phyloP scores from a whole-genome alignment of 2,329 filamentous ascomycete species.

The Hypocrella siamensis region DNA sequence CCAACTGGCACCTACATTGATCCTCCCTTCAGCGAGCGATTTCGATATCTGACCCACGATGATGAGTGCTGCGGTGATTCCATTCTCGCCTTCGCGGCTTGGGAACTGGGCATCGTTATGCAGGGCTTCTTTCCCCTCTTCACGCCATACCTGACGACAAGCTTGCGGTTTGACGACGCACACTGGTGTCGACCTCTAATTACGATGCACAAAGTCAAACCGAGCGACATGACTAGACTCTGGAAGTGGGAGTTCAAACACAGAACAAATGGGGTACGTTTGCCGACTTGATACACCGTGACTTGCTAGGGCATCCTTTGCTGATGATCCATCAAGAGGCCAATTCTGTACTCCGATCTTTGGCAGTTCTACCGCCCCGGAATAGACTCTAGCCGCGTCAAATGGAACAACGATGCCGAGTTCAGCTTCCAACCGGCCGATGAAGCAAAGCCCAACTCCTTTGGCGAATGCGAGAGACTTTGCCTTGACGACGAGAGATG shows the following conservation, averaged over 20 bases:
- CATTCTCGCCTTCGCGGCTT: constrained; percentile 4
- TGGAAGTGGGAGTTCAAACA: constrained; percentile 17
- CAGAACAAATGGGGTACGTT: too few species aligned
- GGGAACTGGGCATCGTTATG: constrained; percentile 3
- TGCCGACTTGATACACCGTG: constrained; percentile 10
- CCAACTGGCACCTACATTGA: constrained; percentile 21
- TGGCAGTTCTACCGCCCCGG: constrained; percentile 20
- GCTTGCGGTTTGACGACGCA: constrained; percentile 3
- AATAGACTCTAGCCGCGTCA: constrained; percentile 6
- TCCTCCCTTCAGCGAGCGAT: constrained; percentile 2
- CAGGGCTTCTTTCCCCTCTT: constrained; percentile 6
- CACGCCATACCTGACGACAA: constrained; percentile 3
- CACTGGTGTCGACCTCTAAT: constrained; percentile 6
- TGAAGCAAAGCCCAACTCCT: constrained; percentile 11
- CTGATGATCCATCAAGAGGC: constrained; percentile 12
- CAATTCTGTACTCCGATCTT: constrained; percentile 20
- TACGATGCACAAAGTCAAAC: constrained; percentile 5
- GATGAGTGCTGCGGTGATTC: constrained; percentile 6
- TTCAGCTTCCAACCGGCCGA: constrained; percentile 10
- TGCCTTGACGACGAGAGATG: constrained; percentile 11
- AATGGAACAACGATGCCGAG: constrained; percentile 17
- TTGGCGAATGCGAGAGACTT: constrained; percentile 11
- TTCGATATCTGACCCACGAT: constrained; percentile 2
- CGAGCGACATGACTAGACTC: constrained; percentile 4
- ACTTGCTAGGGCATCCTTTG: constrained; percentile 7